A percentile compares a stretch with the other conserved stretches of the same genome.
phyloP scores from a whole-genome alignment of 768 basidiomycete genomes.

The Hirschioporus abietinus region DNA sequence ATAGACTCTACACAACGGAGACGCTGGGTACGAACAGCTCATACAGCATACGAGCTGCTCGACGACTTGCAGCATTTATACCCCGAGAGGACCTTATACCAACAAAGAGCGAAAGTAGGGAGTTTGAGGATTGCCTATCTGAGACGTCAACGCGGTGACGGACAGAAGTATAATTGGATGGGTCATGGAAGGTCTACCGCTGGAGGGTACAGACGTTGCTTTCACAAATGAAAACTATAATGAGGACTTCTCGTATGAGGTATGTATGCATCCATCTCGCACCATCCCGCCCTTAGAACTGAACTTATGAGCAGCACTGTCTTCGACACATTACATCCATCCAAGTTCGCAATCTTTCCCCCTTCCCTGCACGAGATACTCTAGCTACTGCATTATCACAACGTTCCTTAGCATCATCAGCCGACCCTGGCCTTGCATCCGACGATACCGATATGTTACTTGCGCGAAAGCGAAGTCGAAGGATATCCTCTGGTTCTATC shows the following conservation, averaged over 20 bases:
- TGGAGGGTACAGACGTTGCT: background rate
- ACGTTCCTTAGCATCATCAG: slow-evolving; percentile 58
- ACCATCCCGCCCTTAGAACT: background rate
- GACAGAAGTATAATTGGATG: background rate
- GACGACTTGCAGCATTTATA: background rate
- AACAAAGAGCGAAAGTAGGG: background rate
- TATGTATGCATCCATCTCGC: background rate
- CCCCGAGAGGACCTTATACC: background rate
- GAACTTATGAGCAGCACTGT: slow-evolving; percentile 41
- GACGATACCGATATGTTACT: slow-evolving; percentile 68
- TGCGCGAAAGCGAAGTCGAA: slow-evolving; percentile 52
- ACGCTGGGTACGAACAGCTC: background rate
- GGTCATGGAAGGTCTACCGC: background rate
- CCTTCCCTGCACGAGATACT: slow-evolving; percentile 75
- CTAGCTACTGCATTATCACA: slow-evolving; percentile 70
- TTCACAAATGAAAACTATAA: background rate
- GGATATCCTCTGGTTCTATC: slow-evolving; percentile 54
- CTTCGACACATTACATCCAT: slow-evolving; percentile 69
- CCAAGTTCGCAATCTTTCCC: slow-evolving; percentile 78
- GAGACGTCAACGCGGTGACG: too few species aligned
- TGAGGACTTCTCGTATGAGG: background rate
- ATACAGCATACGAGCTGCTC: background rate
- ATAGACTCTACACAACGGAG: background rate
- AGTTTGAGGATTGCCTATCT: too few species aligned
- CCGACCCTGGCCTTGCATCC: slow-evolving; percentile 50